These are phyloP conservation scores for Lathyrus tuberosus DNA, from an alignment of 306 rosid genomes.

Conservation along the genomic window DNA sequence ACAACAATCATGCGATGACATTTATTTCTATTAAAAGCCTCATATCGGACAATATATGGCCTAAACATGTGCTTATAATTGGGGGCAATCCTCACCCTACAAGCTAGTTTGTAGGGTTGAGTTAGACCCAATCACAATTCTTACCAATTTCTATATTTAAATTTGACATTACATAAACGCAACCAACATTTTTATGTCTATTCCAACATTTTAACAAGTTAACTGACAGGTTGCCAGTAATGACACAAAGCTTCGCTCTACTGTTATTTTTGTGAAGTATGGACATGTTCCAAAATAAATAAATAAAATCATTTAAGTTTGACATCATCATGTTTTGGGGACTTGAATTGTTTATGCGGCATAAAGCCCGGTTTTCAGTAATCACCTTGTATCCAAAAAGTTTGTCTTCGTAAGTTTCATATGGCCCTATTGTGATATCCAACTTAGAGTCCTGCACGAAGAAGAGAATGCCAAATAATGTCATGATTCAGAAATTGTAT, in stretches of 20 bases:
- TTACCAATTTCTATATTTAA: no score
- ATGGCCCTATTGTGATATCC: conserved; percentile 95
- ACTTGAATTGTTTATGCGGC: conserved; percentile 18
- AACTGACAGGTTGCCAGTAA: no score
- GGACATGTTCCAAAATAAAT: conserved; percentile 8
- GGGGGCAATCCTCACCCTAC: no score
- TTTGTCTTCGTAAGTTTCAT: conserved; percentile 91
- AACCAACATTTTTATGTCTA: no score
- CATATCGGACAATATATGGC: no score
- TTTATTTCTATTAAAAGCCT: neutral
- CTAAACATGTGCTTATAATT: no score
- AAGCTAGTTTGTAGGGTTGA: no score
- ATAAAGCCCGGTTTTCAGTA: conserved; percentile 25
- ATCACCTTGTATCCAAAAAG: conserved; percentile 91
- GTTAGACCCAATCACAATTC: no score
- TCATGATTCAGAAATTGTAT: conserved; percentile 35
- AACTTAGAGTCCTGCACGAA: conserved; percentile 76
- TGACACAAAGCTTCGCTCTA: neutral
- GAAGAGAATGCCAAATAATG: conserved; percentile 31
- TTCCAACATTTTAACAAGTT: no score
- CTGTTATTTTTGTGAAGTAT: neutral
- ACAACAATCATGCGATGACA: conserved; percentile 17
- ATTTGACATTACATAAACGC: no score
- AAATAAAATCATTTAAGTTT: neutral
- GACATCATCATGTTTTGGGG: neutral